Evolutionary conservation across 768 basidiomycete species (phyloP), one percentile per base, ranked within the genome.

Genomic region (Calocera viscosa): DNA sequence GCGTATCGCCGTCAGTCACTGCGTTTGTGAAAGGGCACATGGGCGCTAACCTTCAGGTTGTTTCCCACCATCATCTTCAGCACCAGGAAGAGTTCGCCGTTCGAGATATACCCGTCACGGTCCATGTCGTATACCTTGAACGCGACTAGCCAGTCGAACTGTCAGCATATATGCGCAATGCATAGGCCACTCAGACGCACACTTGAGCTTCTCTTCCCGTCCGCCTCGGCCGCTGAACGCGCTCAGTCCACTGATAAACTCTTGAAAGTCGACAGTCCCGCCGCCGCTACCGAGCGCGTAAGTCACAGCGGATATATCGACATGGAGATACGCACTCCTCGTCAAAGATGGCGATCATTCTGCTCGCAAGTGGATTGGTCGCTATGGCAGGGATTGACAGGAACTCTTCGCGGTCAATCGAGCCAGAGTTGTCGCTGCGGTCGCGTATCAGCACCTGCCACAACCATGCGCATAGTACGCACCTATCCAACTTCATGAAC

Each of bases 51-150:
- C 82, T 99, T 99, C 72, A 99, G 80, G 77, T 99, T 99, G 77
- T 90, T 97, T 35, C 96, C 96, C 64, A 98, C 96, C 96, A 99
- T 99, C 92, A 98, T 98, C 83, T 99, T 99, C 70, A 99, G 80
- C 40, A 99, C 96, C 60, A 99, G 80, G 80, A 97, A 99, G 33
- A 99, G 84, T 77, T 99, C 96, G 66, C 96, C 96, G 73, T 99
- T 99, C 14, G 94, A 96, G 76, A 99, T 99, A 78, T 78, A 99
- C 8, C 93, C 94, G 74, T 99, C 96, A 64, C 96, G 84, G 76
- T 99, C 96, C 75, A 99, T 91, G 74, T 99, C 96, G 72, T 99
- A 99, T 64, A 99, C 96, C 76, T 98, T 98, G 86, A 99, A 99
- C 28, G 96, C 96, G 74, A 99, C 96, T 99, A 72, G 1, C 16